Evolutionary conservation across 2,329 filamentous ascomycete species (phyloP).

Genomic region (Claviceps quebecensis): DNA sequence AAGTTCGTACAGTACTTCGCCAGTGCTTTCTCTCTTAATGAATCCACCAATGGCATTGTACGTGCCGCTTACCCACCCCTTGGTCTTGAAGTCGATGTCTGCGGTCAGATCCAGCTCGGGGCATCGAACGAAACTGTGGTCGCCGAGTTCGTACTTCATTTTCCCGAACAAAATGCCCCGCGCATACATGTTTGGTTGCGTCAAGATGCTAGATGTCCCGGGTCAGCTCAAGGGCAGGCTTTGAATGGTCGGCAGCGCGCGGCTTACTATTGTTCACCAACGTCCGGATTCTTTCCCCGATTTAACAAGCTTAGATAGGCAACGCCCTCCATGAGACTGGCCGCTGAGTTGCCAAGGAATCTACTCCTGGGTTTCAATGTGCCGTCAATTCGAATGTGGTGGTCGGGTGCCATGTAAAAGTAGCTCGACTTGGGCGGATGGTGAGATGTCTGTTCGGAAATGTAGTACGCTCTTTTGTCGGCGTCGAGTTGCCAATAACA

Average conservation of each 20-base stretch:
- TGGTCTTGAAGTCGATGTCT: conserved; percentile 96
- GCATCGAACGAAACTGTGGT: conserved; percentile 86
- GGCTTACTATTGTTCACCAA: conserved; percentile 76
- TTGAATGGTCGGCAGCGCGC: background rate
- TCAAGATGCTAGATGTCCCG: conserved; percentile 52
- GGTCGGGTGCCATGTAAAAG: conserved; percentile 93
- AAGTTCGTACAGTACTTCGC: conserved; percentile 78
- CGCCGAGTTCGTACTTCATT: conserved; percentile 98
- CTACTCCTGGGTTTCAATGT: conserved; percentile 89
- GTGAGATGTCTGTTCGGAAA: conserved; percentile 94
- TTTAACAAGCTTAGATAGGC: conserved; percentile 76
- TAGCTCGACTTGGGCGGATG: conserved; percentile 98
- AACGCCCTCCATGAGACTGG: conserved; percentile 95
- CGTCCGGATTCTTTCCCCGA: conserved; percentile 47
- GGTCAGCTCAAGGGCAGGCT: conserved; percentile 4
- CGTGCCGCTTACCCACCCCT: conserved; percentile 89
- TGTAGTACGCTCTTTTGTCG: conserved; percentile 80
- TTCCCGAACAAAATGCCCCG: conserved; percentile 94
- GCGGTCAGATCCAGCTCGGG: conserved; percentile 75
- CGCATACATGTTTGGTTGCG: conserved; percentile 98
- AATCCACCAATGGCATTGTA: conserved; percentile 91
- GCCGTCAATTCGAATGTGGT: conserved; percentile 89
- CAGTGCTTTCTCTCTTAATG: conserved; percentile 78
- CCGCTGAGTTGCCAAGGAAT: conserved; percentile 92
- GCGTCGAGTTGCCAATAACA: conserved; percentile 91